phyloP scores from a whole-genome alignment of 1,284 basidiomycete genomes.

The Termitomyces sp. region DNA sequence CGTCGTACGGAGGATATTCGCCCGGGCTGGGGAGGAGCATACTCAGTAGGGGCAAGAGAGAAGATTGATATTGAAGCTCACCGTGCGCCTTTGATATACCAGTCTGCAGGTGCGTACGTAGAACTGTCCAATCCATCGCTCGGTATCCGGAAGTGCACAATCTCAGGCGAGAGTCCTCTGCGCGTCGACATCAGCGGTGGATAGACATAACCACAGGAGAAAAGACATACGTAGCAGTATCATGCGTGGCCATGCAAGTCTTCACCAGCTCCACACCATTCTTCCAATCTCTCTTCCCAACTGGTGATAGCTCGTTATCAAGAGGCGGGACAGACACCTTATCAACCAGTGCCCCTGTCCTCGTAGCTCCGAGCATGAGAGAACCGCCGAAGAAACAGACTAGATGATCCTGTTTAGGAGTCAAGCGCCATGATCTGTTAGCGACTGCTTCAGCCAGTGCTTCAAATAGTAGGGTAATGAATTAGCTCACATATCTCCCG shows the following conservation, averaged over 20 bases:
- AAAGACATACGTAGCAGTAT: constrained; percentile 75
- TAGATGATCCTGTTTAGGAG: constrained; percentile 92
- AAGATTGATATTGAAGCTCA: constrained; percentile 24
- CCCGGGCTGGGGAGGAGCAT: constrained; percentile 34
- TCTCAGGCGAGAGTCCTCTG: constrained; percentile 81
- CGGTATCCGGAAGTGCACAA: constrained; percentile 67
- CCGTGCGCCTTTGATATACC: constrained; percentile 84
- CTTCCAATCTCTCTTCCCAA: constrained; percentile 73
- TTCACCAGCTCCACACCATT: constrained; percentile 79
- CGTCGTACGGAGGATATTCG: constrained; percentile 62
- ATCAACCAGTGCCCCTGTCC: constrained; percentile 46
- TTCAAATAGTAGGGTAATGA: background rate
- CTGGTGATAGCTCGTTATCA: constrained; percentile 46
- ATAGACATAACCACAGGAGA: background rate
- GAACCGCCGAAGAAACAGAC: constrained; percentile 94
- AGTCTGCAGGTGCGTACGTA: constrained; percentile 49
- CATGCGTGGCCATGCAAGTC: constrained; percentile 86
- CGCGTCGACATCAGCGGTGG: background rate
- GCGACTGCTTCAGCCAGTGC: background rate
- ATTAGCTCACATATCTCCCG: constrained; percentile 50
- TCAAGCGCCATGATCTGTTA: constrained; percentile 49
- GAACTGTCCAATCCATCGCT: constrained; percentile 45
- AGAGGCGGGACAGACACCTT: constrained; percentile 58
- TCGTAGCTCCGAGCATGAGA: constrained; percentile 85
- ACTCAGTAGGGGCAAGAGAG: background rate